Evolutionary conservation across 2,329 filamentous ascomycete genomes (phyloP).

Genomic region (Colletotrichum magnum): DNA sequence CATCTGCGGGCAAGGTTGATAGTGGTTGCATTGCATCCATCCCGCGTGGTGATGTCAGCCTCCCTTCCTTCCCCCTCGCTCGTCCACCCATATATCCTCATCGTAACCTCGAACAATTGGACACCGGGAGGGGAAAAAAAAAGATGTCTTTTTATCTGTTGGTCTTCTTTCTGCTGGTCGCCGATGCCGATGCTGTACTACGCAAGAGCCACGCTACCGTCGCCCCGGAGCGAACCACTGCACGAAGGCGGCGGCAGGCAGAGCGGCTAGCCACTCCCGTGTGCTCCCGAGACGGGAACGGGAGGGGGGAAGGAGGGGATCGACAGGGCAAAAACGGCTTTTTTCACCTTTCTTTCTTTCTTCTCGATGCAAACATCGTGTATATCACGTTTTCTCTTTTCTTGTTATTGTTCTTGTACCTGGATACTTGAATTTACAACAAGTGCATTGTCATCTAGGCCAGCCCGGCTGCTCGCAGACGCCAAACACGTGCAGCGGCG

Average conservation of each 20-base stretch:
- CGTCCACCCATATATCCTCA: too few species aligned
- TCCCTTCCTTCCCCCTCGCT: too few species aligned
- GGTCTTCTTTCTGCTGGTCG: too few species aligned
- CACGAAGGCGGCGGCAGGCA: too few species aligned
- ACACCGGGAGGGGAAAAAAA: too few species aligned
- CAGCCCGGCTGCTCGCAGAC: too few species aligned
- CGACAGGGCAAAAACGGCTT: constrained; percentile 10
- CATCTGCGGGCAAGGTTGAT: not conserved
- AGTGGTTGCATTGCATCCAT: not conserved
- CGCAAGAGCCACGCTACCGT: too few species aligned
- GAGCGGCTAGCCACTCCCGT: not conserved
- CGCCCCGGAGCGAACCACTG: too few species aligned
- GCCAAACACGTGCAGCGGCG: not conserved
- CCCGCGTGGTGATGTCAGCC: too few species aligned
- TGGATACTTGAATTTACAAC: not conserved
- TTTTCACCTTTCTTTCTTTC: not conserved
- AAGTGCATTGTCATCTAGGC: not conserved
- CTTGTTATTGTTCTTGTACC: not conserved
- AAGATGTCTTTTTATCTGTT: too few species aligned
- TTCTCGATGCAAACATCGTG: not conserved
- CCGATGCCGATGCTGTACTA: too few species aligned
- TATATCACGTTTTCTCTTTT: not conserved
- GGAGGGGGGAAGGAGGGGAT: not conserved
- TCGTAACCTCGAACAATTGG: too few species aligned
- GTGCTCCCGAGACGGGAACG: not conserved